phyloP scores from a whole-genome alignment of 1,139 yeast species.

The Hemisphaericaspora lyxosophila region DNA sequence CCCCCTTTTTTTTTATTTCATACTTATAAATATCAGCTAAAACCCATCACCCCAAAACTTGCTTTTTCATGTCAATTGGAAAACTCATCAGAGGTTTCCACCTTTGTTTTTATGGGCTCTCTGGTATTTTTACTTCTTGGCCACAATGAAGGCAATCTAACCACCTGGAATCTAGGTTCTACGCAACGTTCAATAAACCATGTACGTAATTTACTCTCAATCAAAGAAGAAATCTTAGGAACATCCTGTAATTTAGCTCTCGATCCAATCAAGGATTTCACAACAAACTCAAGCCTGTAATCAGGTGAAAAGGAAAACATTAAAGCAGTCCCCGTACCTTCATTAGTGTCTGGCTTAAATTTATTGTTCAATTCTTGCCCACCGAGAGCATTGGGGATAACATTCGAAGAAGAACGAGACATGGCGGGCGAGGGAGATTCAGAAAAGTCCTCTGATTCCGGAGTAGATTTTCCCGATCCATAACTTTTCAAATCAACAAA shows the following conservation, averaged over 20 bases:
- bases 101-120: conserved; percentile 29
- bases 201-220: conserved; percentile 76
- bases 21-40: background rate
- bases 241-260: conserved; percentile 90
- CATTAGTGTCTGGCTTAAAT: conserved; percentile 8
- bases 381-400: too few relatives aligned
- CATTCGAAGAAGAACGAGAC: background rate
- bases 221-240: conserved; percentile 82
- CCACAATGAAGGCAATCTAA: conserved; percentile 86
- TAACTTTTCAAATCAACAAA: conserved; percentile 16
- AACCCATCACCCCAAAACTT: background rate
- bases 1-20: too few relatives aligned
- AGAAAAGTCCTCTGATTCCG: background rate
- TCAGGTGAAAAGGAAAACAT: conserved; percentile 92
- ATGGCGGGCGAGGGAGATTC: background rate
- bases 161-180: conserved; percentile 86
- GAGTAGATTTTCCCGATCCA: conserved; percentile 1
- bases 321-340: conserved; percentile 58
- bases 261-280: conserved; percentile 86
- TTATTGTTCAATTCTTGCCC: background rate
- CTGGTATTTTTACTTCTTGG: conserved; percentile 76
- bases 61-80: too few relatives aligned
- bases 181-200: conserved; percentile 95
- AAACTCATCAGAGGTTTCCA: conserved; percentile 2
- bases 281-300: conserved; percentile 80